Conservation (phyloP, 768 basidiomycete species). For the Leucocoprinus birnbaumii region DNA sequence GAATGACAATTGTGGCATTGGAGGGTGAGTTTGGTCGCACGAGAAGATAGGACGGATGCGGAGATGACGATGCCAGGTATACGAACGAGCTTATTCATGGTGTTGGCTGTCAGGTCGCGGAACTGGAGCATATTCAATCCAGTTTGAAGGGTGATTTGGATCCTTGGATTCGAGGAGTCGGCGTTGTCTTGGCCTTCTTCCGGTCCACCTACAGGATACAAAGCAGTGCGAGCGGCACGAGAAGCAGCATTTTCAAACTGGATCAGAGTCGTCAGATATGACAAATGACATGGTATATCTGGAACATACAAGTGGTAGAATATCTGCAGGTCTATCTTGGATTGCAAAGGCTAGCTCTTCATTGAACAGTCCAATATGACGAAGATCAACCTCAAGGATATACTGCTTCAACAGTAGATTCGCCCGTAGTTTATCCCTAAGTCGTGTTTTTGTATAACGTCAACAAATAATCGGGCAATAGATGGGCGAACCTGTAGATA, state of each 20-base stretch:
- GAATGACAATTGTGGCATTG: slow-evolving; percentile 91
- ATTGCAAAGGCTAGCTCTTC: slow-evolving; percentile 92
- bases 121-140: slow-evolving; percentile 92
- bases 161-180: slow-evolving; percentile 48
- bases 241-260: slow-evolving; percentile 93
- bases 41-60: slow-evolving; percentile 88
- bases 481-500: slow-evolving; percentile 70
- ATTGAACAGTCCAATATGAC: slow-evolving; percentile 79
- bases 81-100: slow-evolving; percentile 94
- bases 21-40: slow-evolving; percentile 88
- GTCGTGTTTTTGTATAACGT: slow-evolving; percentile 13
- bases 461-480: not conserved
- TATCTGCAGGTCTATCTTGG: slow-evolving; percentile 86
- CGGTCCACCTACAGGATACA: slow-evolving; percentile 72
- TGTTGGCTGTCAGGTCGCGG: slow-evolving; percentile 89
- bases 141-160: slow-evolving; percentile 89
- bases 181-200: slow-evolving; percentile 38
- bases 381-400: slow-evolving; percentile 82
- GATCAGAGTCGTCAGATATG: not conserved
- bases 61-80: slow-evolving; percentile 98
- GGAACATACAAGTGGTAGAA: slow-evolving; percentile 74
- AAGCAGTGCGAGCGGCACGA: slow-evolving; percentile 76
- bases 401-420: slow-evolving; percentile 89
- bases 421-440: slow-evolving; percentile 81
- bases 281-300: not conserved